These are phyloP conservation scores for Melaleuca quinquenervia DNA, from an alignment of 345 rosid species.

Conservation along the genomic window DNA sequence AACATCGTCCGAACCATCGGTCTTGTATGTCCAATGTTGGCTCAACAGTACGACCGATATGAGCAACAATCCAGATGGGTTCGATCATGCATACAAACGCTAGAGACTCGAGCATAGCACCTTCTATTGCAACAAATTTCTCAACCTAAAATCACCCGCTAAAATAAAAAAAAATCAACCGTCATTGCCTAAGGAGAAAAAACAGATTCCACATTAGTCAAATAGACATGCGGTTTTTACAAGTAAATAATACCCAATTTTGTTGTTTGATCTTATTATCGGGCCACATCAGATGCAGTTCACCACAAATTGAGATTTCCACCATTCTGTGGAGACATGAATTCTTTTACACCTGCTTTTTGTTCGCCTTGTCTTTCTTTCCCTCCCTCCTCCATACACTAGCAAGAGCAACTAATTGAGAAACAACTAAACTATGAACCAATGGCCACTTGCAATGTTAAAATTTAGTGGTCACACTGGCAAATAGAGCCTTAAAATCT, in stretches of 20 bases:
- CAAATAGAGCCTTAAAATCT: slow-evolving; percentile 77
- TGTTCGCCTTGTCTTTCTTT: background rate
- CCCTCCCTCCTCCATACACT: background rate
- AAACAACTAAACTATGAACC: background rate
- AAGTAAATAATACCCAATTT: background rate
- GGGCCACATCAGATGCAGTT: background rate
- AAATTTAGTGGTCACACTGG: slow-evolving; percentile 54
- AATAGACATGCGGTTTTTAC: background rate
- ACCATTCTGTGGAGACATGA: background rate
- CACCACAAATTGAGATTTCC: background rate
- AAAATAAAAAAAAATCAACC: background rate
- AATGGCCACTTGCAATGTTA: slow-evolving; percentile 7
- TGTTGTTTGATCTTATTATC: background rate
- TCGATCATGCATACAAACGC: background rate
- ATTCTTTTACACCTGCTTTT: background rate
- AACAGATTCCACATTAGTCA: background rate
- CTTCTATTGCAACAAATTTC: background rate
- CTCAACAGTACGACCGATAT: background rate
- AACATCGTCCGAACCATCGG: background rate
- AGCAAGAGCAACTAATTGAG: background rate
- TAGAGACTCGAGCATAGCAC: background rate
- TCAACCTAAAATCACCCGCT: background rate
- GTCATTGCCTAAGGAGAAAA: background rate
- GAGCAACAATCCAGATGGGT: background rate
- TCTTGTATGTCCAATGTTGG: background rate